A percentile compares a stretch with the other conserved stretches of the same genome.
phyloP scores from a whole-genome alignment of 257 asterid species.

The Prunella vulgaris region DNA sequence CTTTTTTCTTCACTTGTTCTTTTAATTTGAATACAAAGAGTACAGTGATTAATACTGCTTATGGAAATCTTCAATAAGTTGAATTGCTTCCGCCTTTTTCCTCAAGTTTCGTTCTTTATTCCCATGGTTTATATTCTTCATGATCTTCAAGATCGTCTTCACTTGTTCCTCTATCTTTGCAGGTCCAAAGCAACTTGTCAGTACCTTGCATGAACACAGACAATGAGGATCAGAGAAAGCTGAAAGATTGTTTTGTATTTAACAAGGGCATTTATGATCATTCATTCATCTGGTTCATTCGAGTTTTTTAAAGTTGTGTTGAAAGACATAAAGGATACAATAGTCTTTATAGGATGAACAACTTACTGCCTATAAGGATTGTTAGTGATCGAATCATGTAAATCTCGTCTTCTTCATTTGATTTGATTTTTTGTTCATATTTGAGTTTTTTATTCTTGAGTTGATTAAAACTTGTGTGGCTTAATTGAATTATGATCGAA shows the following conservation, averaged over 20 bases:
- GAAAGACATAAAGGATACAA: too few species aligned
- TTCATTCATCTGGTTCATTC: not conserved
- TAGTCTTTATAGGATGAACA: constrained; percentile 27
- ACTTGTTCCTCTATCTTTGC: constrained; percentile 66
- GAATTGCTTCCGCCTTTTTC: constrained; percentile 49
- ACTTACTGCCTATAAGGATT: constrained; percentile 39
- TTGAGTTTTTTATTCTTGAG: too few species aligned
- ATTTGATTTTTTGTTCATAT: too few species aligned
- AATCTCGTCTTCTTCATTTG: too few species aligned
- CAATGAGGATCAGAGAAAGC: not conserved
- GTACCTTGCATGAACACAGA: not conserved
- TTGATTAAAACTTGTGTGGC: too few species aligned
- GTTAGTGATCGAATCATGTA: too few species aligned
- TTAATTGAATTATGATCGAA: too few species aligned
- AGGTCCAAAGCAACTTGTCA: constrained; percentile 6
- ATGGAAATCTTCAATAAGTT: constrained; percentile 61
- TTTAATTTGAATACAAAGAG: constrained; percentile 48
- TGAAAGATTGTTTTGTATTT: not conserved
- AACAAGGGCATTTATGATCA: not conserved
- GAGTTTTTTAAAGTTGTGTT: not conserved
- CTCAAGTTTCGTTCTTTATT: constrained; percentile 51
- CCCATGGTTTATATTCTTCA: constrained; percentile 50
- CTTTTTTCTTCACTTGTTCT: constrained; percentile 47
- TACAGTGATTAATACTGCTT: constrained; percentile 59
- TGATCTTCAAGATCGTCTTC: constrained; percentile 44